A percentile compares a stretch with the other conserved stretches of the same genome.
Evolutionary conservation across 2,329 filamentous ascomycete genomes (phyloP).

Genomic region (Lachnellula hyalina): DNA sequence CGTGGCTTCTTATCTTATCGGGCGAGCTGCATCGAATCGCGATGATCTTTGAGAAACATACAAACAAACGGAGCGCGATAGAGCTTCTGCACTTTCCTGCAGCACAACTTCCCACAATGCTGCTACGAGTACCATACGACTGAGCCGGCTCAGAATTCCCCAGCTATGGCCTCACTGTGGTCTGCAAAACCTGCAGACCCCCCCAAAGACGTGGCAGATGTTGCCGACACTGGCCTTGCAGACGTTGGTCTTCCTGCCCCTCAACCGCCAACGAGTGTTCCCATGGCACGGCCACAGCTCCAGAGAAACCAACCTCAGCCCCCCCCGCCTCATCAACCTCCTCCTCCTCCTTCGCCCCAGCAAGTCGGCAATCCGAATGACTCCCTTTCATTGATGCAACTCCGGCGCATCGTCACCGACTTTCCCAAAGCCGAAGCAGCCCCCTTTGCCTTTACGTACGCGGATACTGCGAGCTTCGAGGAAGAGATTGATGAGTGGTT

Average conservation of each 20-base stretch:
- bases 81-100: conserved; percentile 38
- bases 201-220: conserved; percentile 31
- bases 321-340: conserved; percentile 32
- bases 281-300: conserved; percentile 29
- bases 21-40: background rate
- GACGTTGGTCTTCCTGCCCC: conserved; percentile 30
- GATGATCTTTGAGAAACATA: background rate
- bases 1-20: background rate
- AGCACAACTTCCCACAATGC: background rate
- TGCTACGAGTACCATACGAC: background rate
- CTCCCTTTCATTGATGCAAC: conserved; percentile 69
- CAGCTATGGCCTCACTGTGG: conserved; percentile 9
- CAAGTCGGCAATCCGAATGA: conserved; percentile 46
- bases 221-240: conserved; percentile 39
- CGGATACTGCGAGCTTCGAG: conserved; percentile 66
- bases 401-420: conserved; percentile 68
- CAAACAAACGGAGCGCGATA: conserved; percentile 32
- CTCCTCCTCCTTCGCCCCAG: conserved; percentile 27
- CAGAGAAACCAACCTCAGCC: conserved; percentile 35
- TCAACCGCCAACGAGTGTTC: conserved; percentile 13
- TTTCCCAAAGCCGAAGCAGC: conserved; percentile 64
- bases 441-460: conserved; percentile 82
- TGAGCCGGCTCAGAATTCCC: background rate
- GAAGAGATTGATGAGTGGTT: conserved; percentile 99
- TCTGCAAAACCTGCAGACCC: conserved; percentile 7